Evolutionary conservation across 805 yeast genomes (phyloP).

Genomic region (Yarrowia hollandica): DNA sequence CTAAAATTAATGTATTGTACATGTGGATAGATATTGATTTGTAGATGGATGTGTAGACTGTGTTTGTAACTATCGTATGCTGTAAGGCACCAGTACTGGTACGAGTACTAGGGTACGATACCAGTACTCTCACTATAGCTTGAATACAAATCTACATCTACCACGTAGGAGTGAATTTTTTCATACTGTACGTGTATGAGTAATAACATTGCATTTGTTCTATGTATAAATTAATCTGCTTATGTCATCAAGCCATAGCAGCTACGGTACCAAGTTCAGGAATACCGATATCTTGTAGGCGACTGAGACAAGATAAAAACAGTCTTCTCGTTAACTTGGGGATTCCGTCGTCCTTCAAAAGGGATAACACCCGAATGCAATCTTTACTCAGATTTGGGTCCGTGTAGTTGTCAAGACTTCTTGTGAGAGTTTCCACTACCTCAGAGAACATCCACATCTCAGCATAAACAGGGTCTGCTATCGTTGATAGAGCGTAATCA

Average conservation of each 20-base stretch:
- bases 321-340: constrained; percentile 1
- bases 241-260: not conserved
- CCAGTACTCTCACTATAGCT: no score
- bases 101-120: no score
- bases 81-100: no score
- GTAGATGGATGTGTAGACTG: not conserved
- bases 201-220: not conserved
- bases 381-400: constrained; percentile 7
- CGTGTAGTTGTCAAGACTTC: constrained; percentile 1
- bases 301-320: constrained; percentile 6
- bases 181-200: no score
- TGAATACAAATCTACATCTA: no score
- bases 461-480: not conserved
- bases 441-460: constrained; percentile 10
- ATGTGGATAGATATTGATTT: constrained; percentile 17
- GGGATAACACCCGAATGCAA: constrained; percentile 13
- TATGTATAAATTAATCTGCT: no score
- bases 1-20: constrained; percentile 28
- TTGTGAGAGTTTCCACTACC: constrained; percentile 1
- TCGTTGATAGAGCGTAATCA: not conserved
- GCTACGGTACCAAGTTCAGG: not conserved
- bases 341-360: constrained; percentile 6
- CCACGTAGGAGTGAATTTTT: no score
- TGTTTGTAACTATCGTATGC: no score
- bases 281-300: not conserved